A percentile compares a stretch with the other conserved stretches of the same genome.
These are phyloP conservation scores for Pythium biforme DNA, from an alignment of 352 stramenopile genomes.

Conservation along the genomic window DNA sequence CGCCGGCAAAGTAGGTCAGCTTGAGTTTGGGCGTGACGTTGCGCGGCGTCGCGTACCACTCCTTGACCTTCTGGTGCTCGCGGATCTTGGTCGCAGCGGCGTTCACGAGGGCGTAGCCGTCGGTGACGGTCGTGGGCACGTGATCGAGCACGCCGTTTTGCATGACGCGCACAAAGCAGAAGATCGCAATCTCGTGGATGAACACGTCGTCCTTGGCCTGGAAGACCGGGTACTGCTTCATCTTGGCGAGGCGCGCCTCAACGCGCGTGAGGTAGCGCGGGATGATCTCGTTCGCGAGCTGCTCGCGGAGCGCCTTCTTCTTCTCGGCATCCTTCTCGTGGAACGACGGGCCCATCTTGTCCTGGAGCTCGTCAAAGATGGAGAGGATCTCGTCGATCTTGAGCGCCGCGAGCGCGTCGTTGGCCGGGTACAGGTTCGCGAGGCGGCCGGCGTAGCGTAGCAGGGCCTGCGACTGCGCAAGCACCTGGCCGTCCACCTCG, in stretches of 20 bases:
- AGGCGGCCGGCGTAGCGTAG: conserved; percentile 41
- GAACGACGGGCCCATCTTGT: conserved; percentile 25
- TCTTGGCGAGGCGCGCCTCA: conserved; percentile 31
- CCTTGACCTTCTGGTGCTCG: conserved; percentile 32
- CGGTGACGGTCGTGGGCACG: conserved; percentile 32
- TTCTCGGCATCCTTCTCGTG: conserved; percentile 33
- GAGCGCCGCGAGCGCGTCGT: conserved; percentile 29
- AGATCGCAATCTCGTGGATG: conserved; percentile 34
- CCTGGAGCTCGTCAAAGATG: conserved; percentile 29
- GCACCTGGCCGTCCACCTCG: conserved; percentile 31
- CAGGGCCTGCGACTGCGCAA: conserved; percentile 36
- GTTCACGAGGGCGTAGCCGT: conserved; percentile 22
- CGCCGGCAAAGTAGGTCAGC: conserved; percentile 61
- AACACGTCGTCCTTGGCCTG: conserved; percentile 20
- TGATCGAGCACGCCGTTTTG: conserved; percentile 32
- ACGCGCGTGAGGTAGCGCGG: conserved; percentile 29
- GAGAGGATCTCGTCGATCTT: conserved; percentile 36
- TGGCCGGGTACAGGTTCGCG: conserved; percentile 34
- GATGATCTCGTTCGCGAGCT: conserved; percentile 30
- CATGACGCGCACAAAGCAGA: conserved; percentile 26
- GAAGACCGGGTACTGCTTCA: conserved; percentile 28
- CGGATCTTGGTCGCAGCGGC: conserved; percentile 24
- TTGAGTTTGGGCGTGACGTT: conserved; percentile 35
- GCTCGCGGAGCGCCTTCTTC: conserved; percentile 36
- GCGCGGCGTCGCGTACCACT: conserved; percentile 32